A percentile compares a stretch with the other conserved stretches of the same genome.
These are phyloP conservation scores for Penicillium dipodomyicola DNA, from an alignment of 495 filamentous ascomycete species.

Conservation along the genomic window DNA sequence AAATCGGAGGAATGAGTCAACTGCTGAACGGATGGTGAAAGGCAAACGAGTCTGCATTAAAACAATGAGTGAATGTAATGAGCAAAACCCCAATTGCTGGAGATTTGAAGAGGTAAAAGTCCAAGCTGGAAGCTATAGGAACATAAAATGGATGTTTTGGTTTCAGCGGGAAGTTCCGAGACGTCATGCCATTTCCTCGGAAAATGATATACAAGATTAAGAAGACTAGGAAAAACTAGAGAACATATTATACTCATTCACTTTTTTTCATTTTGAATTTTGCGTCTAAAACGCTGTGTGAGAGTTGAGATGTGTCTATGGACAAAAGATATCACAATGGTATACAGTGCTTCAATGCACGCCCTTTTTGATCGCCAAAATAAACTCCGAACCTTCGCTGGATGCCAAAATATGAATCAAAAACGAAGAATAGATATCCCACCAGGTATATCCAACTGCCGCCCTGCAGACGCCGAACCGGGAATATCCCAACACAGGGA, in stretches of 20 bases:
- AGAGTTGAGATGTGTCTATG: slow-evolving; percentile 44
- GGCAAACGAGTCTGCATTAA: not conserved
- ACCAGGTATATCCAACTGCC: slow-evolving; percentile 29
- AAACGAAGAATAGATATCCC: slow-evolving; percentile 22
- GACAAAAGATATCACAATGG: slow-evolving; percentile 28
- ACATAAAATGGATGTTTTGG: not conserved
- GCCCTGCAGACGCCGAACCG: slow-evolving; percentile 34
- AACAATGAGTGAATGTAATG: not conserved
- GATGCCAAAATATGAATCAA: slow-evolving; percentile 31
- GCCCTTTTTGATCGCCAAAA: slow-evolving; percentile 25
- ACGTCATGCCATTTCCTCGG: slow-evolving; percentile 11
- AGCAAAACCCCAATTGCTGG: too few species aligned
- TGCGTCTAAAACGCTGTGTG: slow-evolving; percentile 21
- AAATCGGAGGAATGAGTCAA: slow-evolving; percentile 25
- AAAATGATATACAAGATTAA: not conserved
- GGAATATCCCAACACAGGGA: slow-evolving; percentile 33
- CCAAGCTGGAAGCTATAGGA: not conserved
- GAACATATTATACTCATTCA: slow-evolving; percentile 17
- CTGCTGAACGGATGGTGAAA: slow-evolving; percentile 1
- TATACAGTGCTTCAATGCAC: slow-evolving; percentile 31
- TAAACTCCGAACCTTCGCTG: slow-evolving; percentile 38
- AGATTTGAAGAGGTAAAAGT: not conserved
- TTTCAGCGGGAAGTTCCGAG: slow-evolving; percentile 4
- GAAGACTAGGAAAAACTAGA: not conserved
- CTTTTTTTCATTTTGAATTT: slow-evolving; percentile 30